Percentiles rank a stretch among this genome's conserved stretches.
These are phyloP conservation scores for Rhizomucor miehei DNA, from an alignment of 371 early-diverging fungal species.

Conservation along the genomic window DNA sequence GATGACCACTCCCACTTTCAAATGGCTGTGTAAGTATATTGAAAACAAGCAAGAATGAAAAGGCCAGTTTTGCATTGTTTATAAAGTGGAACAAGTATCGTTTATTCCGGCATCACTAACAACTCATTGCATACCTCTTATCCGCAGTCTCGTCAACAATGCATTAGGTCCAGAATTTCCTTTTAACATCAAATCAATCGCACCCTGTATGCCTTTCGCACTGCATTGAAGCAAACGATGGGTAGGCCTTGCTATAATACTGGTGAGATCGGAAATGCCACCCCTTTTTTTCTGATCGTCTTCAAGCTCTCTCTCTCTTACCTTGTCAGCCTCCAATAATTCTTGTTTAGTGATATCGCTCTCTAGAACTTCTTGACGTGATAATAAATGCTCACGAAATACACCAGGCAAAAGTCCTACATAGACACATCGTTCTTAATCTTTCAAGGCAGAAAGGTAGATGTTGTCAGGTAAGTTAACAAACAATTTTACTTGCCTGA, in stretches of 20 bases:
- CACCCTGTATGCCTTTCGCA: conserved; percentile 44
- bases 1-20: too few species aligned
- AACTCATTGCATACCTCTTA: too few species aligned
- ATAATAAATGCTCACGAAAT: conserved; percentile 42
- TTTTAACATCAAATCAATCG: neutral
- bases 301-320: conserved; percentile 11
- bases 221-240: conserved; percentile 55
- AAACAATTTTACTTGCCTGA: conserved; percentile 32
- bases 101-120: too few species aligned
- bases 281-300: neutral
- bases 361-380: conserved; percentile 24
- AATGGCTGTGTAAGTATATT: too few species aligned
- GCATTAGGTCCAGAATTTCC: neutral
- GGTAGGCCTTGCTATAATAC: conserved; percentile 20
- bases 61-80: too few species aligned
- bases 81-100: too few species aligned
- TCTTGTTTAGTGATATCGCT: conserved; percentile 42
- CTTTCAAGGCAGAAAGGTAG: neutral
- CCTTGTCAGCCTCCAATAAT: conserved; percentile 41
- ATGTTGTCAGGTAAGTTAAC: neutral
- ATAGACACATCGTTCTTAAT: neutral
- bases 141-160: too few species aligned
- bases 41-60: too few species aligned
- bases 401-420: conserved; percentile 50
- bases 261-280: neutral